Evolutionary conservation across 129 eudicot species (phyloP).

Genomic region (Scalesia atractyloides): DNA sequence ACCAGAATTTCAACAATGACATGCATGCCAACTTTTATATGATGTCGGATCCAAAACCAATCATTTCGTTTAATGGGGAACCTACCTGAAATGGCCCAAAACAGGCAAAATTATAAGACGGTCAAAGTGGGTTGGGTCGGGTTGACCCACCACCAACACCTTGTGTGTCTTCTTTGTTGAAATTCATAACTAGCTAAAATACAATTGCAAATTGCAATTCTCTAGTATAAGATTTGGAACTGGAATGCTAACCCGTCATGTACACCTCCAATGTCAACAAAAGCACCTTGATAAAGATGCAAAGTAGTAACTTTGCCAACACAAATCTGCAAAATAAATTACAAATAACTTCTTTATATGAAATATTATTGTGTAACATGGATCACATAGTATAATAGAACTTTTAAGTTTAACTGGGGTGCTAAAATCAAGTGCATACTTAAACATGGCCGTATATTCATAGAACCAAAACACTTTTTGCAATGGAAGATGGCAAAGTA

Average conservation of each 20-base stretch:
- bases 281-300: constrained; percentile 99
- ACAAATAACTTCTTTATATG: constrained; percentile 16
- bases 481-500: not conserved
- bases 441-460: not conserved
- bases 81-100: constrained; percentile 68
- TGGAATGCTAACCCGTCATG: constrained; percentile 73
- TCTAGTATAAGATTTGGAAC: not conserved
- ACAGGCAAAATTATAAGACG: not conserved
- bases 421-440: constrained; percentile 11
- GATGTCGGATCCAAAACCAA: constrained; percentile 99
- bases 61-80: constrained; percentile 94
- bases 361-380: constrained; percentile 10
- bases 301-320: constrained; percentile 91
- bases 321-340: constrained; percentile 63
- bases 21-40: constrained; percentile 94
- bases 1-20: constrained; percentile 94
- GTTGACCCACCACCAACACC: not conserved
- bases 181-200: not conserved
- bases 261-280: constrained; percentile 98
- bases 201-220: not conserved
- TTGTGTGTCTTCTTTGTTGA: not conserved
- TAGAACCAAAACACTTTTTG: not conserved
- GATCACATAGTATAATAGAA: not conserved
- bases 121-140: not conserved
- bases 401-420: not conserved